These are phyloP conservation scores for Trametes sanguinea DNA, from an alignment of 768 basidiomycete species.

Conservation along the genomic window DNA sequence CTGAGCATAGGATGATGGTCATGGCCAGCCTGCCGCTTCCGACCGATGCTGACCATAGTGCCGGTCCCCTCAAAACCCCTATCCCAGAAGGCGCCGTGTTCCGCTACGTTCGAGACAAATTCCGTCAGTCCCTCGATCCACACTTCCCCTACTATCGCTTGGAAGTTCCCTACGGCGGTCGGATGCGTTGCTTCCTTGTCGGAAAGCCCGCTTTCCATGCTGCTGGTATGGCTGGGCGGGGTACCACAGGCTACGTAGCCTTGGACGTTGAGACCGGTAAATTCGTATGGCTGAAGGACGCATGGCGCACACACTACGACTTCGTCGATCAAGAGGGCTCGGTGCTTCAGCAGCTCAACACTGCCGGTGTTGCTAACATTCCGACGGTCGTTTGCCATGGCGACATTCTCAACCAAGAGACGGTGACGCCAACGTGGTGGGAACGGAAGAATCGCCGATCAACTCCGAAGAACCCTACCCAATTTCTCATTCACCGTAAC, in stretches of 20 bases:
- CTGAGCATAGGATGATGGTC: not conserved
- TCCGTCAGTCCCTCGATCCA: not conserved
- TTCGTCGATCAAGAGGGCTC: slow-evolving; percentile 1
- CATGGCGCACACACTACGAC: not conserved
- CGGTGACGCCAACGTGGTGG: not conserved
- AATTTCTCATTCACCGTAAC: not conserved
- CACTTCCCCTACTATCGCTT: not conserved
- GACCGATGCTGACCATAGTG: too few species aligned
- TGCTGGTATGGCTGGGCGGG: not conserved
- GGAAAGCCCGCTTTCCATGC: not conserved
- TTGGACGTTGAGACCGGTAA: slow-evolving; percentile 1
- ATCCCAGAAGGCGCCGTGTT: not conserved
- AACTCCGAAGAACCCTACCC: too few species aligned
- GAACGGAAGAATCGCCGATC: not conserved
- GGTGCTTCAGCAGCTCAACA: not conserved
- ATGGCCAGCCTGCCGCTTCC: not conserved
- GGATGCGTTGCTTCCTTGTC: not conserved
- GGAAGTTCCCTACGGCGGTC: not conserved
- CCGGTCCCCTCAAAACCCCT: too few species aligned
- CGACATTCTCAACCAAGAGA: not conserved
- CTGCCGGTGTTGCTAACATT: not conserved
- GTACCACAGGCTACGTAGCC: slow-evolving; percentile 10
- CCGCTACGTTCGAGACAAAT: not conserved
- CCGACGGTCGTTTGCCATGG: slow-evolving; percentile 10
- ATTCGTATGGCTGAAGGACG: slow-evolving; percentile 15